Percentiles rank a stretch among this genome's conserved stretches.
phyloP scores from a whole-genome alignment of 176 grass and related monocot species.

The Raddia guianensis region DNA sequence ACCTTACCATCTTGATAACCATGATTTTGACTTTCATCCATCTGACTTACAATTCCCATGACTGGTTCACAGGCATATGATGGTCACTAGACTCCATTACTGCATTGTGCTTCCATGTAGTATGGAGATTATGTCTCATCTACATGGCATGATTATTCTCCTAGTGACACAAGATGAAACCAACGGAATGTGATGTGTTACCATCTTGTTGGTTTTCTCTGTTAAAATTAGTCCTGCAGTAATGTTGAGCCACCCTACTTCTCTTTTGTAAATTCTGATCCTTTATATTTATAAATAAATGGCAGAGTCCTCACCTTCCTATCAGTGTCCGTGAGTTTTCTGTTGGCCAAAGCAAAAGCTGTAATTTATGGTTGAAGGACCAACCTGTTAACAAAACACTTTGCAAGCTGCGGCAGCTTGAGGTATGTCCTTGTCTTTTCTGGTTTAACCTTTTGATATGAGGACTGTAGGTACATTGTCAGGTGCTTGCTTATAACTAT shows the following conservation, averaged over 20 bases:
- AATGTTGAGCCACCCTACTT: slow-evolving; percentile 1
- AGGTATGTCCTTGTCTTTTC: slow-evolving; percentile 57
- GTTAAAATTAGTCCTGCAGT: not conserved
- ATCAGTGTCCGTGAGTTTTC: slow-evolving; percentile 65
- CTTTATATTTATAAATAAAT: slow-evolving; percentile 27
- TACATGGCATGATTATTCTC: too few relatives aligned
- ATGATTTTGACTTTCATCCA: too few relatives aligned
- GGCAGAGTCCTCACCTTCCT: slow-evolving; percentile 84
- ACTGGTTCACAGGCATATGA: too few relatives aligned
- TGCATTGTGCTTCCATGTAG: too few relatives aligned
- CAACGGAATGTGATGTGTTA: not conserved
- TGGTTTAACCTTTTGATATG: slow-evolving; percentile 17
- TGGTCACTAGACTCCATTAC: too few relatives aligned
- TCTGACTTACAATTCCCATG: too few relatives aligned
- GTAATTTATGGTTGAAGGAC: slow-evolving; percentile 83
- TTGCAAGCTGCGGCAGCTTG: slow-evolving; percentile 69
- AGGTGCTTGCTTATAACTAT: slow-evolving; percentile 27
- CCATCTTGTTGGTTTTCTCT: slow-evolving; percentile 3
- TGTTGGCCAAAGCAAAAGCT: slow-evolving; percentile 72
- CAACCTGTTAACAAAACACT: slow-evolving; percentile 78
- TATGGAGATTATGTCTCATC: too few relatives aligned
- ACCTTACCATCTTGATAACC: too few relatives aligned
- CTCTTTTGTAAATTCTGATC: slow-evolving; percentile 32
- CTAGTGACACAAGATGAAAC: too few relatives aligned
- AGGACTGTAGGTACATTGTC: slow-evolving; percentile 15